Percentiles rank a stretch among this genome's conserved stretches.
Conservation (phyloP, 2,329 filamentous ascomycete species). For the Aspergillus proliferans region DNA sequence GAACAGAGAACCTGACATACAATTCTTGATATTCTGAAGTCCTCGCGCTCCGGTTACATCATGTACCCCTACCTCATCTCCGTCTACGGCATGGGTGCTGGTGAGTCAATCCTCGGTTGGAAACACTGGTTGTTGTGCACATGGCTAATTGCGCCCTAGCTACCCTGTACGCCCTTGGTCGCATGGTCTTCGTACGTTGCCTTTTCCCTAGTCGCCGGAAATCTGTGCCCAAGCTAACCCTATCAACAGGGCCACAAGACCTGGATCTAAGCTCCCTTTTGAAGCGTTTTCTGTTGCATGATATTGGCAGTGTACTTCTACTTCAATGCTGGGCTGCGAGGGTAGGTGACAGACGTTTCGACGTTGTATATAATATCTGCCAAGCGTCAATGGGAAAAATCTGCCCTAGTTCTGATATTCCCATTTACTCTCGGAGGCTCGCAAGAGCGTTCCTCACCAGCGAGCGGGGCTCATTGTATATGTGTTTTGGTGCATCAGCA, state of each 20-base stretch:
- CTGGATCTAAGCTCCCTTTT: conserved; percentile 41
- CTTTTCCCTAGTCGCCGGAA: background rate
- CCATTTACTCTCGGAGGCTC: background rate
- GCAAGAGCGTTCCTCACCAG: no score
- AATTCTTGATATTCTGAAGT: conserved; percentile 28
- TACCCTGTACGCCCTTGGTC: conserved; percentile 39
- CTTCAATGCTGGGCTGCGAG: conserved; percentile 19
- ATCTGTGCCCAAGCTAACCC: conserved; percentile 12
- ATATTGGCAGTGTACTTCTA: conserved; percentile 32
- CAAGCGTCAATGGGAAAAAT: conserved; percentile 26
- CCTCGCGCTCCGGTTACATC: conserved; percentile 51
- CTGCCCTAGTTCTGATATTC: conserved; percentile 10
- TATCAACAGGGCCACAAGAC: conserved; percentile 56
- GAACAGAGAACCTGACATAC: conserved; percentile 11
- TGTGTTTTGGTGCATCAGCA: no score
- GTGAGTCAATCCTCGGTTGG: conserved; percentile 30
- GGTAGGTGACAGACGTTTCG: conserved; percentile 22
- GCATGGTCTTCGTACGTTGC: conserved; percentile 38
- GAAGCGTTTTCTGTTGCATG: conserved; percentile 4
- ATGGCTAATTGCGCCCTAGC: conserved; percentile 11
- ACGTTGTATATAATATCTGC: conserved; percentile 33
- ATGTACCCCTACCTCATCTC: conserved; percentile 56
- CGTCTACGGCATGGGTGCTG: conserved; percentile 43
- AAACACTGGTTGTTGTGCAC: conserved; percentile 1
- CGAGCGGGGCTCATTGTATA: background rate